These are phyloP conservation scores for Volvox carteri DNA, from an alignment of 163 green algal genomes.

Conservation along the genomic window DNA sequence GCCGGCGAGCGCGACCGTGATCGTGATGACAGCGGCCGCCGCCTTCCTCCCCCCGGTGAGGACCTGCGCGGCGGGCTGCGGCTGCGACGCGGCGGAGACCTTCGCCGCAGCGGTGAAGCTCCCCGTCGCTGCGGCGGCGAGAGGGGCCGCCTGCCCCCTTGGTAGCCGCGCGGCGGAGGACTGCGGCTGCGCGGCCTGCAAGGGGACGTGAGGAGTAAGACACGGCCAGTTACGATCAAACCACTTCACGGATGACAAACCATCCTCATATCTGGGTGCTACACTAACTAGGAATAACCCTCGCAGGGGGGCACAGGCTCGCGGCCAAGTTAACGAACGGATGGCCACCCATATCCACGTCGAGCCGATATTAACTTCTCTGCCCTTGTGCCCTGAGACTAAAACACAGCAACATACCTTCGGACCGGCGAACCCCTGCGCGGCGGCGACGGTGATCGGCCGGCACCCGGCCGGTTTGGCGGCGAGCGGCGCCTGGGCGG, in stretches of 20 bases:
- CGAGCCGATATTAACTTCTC: no score
- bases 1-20: conserved; percentile 39
- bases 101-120: conserved; percentile 37
- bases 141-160: conserved; percentile 29
- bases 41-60: background rate
- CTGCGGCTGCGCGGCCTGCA: conserved; percentile 42
- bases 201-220: background rate
- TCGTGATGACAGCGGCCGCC: conserved; percentile 23
- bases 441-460: conserved; percentile 54
- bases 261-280: no score
- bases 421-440: conserved; percentile 48
- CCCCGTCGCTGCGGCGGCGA: conserved; percentile 51
- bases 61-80: conserved; percentile 39
- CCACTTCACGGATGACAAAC: no score
- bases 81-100: conserved; percentile 43
- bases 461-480: background rate
- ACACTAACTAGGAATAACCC: no score
- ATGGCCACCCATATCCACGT: no score
- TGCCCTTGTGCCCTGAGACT: no score
- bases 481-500: conserved; percentile 17
- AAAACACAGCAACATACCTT: no score
- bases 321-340: no score
- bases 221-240: no score
- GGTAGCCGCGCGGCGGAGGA: conserved; percentile 19
- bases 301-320: no score